phyloP scores from a whole-genome alignment of 2,329 filamentous ascomycete genomes.

The Didymella sp. region DNA sequence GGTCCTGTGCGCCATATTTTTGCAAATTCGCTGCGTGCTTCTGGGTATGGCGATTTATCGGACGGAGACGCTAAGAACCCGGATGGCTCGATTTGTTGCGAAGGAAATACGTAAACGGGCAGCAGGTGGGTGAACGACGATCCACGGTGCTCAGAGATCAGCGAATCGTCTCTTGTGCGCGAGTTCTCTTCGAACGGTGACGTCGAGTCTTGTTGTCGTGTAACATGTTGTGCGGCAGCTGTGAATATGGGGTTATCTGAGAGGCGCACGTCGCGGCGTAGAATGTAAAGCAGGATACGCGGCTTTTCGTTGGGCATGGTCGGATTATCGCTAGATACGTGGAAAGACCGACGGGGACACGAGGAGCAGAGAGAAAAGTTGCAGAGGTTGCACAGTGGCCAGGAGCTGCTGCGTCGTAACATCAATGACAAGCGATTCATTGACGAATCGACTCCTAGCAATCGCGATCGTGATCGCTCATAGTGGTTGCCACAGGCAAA shows the following conservation, averaged over 20 bases:
- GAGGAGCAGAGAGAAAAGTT: constrained; percentile 35
- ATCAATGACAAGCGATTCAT: constrained; percentile 36
- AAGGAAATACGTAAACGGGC: constrained; percentile 70
- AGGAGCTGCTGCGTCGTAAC: constrained; percentile 43
- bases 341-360: constrained; percentile 29
- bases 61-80: constrained; percentile 67
- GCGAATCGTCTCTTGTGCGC: constrained; percentile 50
- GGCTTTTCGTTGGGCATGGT: constrained; percentile 34
- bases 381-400: constrained; percentile 40
- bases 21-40: constrained; percentile 69
- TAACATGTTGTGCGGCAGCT: constrained; percentile 51
- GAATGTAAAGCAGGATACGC: constrained; percentile 70
- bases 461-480: constrained; percentile 25
- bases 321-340: constrained; percentile 21
- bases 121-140: constrained; percentile 63
- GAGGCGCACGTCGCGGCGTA: constrained; percentile 75
- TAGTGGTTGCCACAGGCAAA: constrained; percentile 28
- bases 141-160: constrained; percentile 31
- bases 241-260: constrained; percentile 78
- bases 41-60: constrained; percentile 65
- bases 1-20: constrained; percentile 77
- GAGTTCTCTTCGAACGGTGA: constrained; percentile 17
- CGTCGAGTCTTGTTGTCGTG: constrained; percentile 17
- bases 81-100: constrained; percentile 75
- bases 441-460: constrained; percentile 21